Evolutionary conservation across 371 early-diverging fungal genomes (phyloP), one percentile per base, ranked within the genome.

Genomic region (Lichtheimia ornata): DNA sequence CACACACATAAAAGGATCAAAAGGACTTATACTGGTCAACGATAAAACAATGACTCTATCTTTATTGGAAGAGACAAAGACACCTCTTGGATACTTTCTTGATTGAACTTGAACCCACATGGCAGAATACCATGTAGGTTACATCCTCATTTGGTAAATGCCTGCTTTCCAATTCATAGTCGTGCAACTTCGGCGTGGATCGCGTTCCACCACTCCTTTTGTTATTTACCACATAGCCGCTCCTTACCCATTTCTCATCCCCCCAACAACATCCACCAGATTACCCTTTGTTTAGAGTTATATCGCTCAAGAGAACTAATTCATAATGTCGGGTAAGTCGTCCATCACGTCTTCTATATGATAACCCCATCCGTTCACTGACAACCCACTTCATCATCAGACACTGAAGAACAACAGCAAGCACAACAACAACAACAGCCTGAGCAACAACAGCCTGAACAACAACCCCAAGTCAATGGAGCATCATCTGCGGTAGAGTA

Each of bases 401-500:
- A 30, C 7, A 30, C 30, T 30, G 30, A 30, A 30, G 30, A 30
- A 30, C 30, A 30, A 30, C 30, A 30, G 7, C n/a, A n/a, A n/a
- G n/a, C n/a, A n/a, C 30, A 30, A 30, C 30, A 3, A 30, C 30
- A 30, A 30, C 27, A 59, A 7, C 60, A 60, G 27, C 27, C 27
- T 27, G 27, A 27, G 27, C 27, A 27, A 27, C 30, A 30, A 30
- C 30, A 30, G 30, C 30, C 30, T 67, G 73, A n/a, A n/a, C n/a
- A 73, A 56, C 73, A 73, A 73, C 65, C 53, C 5, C 30, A 30
- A 30, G 30, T 30, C 30, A 70, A 64, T 49, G 65, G 65, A 50
- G 59, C 66, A 14, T 59, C 64, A 64, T 73, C 73, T 70, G 70
- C 64, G 41, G 73, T 73, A 73, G 49, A 67, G 25, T 55, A 27